These are phyloP conservation scores for Termitomyces sp. DNA, from an alignment of 768 basidiomycete species.

Conservation along the genomic window DNA sequence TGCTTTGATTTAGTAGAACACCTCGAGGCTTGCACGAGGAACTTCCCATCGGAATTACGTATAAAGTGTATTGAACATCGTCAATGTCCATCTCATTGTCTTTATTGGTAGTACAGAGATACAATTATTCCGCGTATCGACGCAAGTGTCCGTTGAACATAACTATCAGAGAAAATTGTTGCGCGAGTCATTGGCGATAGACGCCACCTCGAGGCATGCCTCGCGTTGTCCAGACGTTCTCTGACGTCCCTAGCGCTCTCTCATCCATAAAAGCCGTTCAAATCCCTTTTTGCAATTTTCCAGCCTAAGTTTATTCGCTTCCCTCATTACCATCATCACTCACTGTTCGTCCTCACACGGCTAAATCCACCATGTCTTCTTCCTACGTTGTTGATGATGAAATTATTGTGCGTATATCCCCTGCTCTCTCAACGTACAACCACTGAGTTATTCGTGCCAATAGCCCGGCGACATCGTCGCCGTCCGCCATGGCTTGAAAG, in stretches of 20 bases:
- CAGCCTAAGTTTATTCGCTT: slow-evolving; percentile 18
- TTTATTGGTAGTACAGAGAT: neutral
- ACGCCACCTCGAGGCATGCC: slow-evolving; percentile 48
- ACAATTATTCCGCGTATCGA: neutral
- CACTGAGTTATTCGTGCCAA: neutral
- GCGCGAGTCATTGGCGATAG: neutral
- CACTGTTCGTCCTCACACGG: neutral
- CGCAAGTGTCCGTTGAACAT: neutral
- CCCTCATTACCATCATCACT: slow-evolving; percentile 4
- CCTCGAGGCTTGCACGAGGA: neutral
- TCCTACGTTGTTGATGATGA: slow-evolving; percentile 23
- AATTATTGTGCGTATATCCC: slow-evolving; percentile 22
- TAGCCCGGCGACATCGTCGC: slow-evolving; percentile 81
- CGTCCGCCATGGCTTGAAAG: slow-evolving; percentile 58
- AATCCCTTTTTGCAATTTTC: slow-evolving; percentile 20
- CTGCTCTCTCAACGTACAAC: neutral
- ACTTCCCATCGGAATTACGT: neutral
- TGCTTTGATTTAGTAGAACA: neutral
- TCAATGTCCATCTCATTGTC: neutral
- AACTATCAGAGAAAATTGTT: neutral
- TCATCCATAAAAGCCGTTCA: slow-evolving; percentile 45
- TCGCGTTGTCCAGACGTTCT: slow-evolving; percentile 31
- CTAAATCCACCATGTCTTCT: slow-evolving; percentile 24
- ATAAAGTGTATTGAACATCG: neutral
- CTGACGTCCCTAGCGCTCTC: slow-evolving; percentile 20